phyloP scores from a whole-genome alignment of 116 monocot species.

The Cymodocea nodosa region DNA sequence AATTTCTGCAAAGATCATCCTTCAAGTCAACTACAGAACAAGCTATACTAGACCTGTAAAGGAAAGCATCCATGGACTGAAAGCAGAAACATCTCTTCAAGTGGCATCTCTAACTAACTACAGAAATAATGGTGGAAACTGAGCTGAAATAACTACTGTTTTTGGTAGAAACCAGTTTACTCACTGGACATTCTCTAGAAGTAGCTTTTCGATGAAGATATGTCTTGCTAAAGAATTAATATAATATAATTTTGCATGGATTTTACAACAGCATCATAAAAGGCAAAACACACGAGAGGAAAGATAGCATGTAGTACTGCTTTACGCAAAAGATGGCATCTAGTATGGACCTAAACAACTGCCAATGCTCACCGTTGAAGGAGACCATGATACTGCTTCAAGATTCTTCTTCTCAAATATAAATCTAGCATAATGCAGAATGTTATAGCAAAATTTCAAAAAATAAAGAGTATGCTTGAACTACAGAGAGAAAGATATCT shows the following conservation, averaged over 20 bases:
- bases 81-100: no score
- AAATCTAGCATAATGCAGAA: constrained; percentile 18
- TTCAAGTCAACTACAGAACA: no score
- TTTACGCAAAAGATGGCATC: background rate
- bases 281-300: background rate
- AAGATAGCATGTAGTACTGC: background rate
- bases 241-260: background rate
- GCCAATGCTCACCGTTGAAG: constrained; percentile 25
- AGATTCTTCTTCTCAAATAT: constrained; percentile 52
- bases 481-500: background rate
- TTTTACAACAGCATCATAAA: background rate
- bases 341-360: background rate
- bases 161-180: background rate
- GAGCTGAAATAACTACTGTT: background rate
- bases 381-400: constrained; percentile 37
- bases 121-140: background rate
- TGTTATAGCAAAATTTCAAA: background rate
- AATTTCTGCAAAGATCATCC: no score
- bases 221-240: background rate
- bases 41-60: no score
- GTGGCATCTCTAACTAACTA: no score
- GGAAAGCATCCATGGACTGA: no score
- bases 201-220: background rate
- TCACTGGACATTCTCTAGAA: no score
- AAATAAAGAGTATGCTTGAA: background rate